These are phyloP conservation scores for Nannizziopsis barbatae DNA, from an alignment of 2,329 filamentous ascomycete species.

Conservation along the genomic window DNA sequence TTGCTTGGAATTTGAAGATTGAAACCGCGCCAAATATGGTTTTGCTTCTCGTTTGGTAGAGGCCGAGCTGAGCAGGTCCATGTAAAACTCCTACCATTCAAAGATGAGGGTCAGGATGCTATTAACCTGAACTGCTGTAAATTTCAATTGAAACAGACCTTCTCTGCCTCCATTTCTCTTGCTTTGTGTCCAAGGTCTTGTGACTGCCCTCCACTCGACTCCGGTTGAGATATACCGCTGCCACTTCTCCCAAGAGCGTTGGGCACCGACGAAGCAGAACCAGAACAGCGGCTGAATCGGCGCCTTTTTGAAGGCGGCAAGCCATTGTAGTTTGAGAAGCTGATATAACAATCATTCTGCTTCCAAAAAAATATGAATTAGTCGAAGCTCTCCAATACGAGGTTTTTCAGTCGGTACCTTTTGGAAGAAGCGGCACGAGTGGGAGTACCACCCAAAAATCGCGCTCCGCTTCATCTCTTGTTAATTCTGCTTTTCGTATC, in stretches of 20 bases:
- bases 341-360: constrained; percentile 10
- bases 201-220: constrained; percentile 11
- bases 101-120: background rate
- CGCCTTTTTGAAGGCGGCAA: constrained; percentile 12
- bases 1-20: constrained; percentile 26
- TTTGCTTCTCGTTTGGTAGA: constrained; percentile 88
- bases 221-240: background rate
- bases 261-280: background rate
- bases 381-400: background rate
- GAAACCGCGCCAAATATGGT: constrained; percentile 81
- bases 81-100: constrained; percentile 59
- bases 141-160: constrained; percentile 20
- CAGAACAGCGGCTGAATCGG: constrained; percentile 13
- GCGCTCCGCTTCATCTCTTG: constrained; percentile 11
- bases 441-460: constrained; percentile 6
- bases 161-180: constrained; percentile 36
- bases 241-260: constrained; percentile 1
- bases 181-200: constrained; percentile 30
- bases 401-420: constrained; percentile 1
- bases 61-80: constrained; percentile 76
- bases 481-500: constrained; percentile 1
- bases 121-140: background rate
- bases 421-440: constrained; percentile 8
- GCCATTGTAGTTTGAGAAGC: constrained; percentile 1
- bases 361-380: background rate